phyloP scores from a whole-genome alignment of 169 alveolate species.

The Cyclospora cayetanensis region DNA sequence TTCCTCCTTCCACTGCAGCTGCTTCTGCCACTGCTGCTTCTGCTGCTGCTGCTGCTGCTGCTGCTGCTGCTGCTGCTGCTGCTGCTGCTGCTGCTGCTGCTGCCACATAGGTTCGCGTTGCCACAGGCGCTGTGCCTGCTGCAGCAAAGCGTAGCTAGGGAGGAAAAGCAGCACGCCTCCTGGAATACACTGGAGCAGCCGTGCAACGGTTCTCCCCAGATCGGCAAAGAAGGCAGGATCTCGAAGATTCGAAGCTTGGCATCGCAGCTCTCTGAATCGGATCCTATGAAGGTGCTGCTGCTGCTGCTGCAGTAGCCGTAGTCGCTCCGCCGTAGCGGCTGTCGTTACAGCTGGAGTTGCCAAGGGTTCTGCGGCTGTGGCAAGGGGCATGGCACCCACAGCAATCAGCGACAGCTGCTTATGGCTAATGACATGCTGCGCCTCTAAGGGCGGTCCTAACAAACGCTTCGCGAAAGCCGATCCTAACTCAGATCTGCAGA shows the following conservation, averaged over 20 bases:
- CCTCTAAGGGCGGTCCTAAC: background rate
- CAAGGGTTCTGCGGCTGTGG: background rate
- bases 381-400: background rate
- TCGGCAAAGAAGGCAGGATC: background rate
- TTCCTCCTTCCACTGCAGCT: conserved; percentile 10
- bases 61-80: conserved; percentile 49
- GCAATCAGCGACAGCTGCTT: conserved; percentile 35
- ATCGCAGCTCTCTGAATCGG: background rate
- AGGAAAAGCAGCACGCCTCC: conserved; percentile 49
- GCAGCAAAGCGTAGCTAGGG: conserved; percentile 29
- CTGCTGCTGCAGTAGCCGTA: conserved; percentile 15
- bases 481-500: conserved; percentile 30
- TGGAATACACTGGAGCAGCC: conserved; percentile 3
- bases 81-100: conserved; percentile 48
- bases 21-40: conserved; percentile 36
- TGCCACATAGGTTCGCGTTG: conserved; percentile 25
- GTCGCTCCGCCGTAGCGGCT: conserved; percentile 29
- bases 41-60: conserved; percentile 29
- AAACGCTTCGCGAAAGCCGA: background rate
- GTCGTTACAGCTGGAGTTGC: background rate
- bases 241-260: background rate
- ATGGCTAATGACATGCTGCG: conserved; percentile 12
- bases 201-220: conserved; percentile 23
- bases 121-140: conserved; percentile 52
- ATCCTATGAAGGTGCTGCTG: background rate